Base-by-base conservation (phyloP, 352 stramenopile genomes). In the Phytopythium mirpurense region DNA sequence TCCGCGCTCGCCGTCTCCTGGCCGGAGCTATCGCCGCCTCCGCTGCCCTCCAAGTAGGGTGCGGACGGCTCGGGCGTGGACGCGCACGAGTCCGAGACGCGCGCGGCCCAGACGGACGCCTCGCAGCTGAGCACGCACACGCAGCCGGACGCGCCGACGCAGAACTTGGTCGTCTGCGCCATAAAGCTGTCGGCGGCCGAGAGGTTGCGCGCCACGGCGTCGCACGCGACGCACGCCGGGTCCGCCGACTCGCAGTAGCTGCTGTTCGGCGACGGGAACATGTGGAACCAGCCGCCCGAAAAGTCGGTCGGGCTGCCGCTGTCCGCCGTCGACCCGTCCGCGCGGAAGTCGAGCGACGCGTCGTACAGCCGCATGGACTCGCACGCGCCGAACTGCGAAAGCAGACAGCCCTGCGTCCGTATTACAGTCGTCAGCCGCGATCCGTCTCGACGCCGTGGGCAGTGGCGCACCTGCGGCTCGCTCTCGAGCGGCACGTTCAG, bases 51-150 rank as follows among this genome's bases (percentile, higher is more conserved):
- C 35, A n/a, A 26, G 34, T 29, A 48, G 23, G 26, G 9, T 1
- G 23, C 15, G 9, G 54, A 50, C 18, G 54, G 60, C 9, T 61
- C 58, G 43, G 43, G 8, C 29, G 46, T 31, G n/a, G 46, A 14
- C 18, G 60, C 55, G 54, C 65, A 74, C 23, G 59, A 34, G 23
- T 44, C 53, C 19, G 55, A 27, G 5, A 47, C 60, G 35, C 59
- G 58, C 15, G 60, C 38, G 31, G 52, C 23, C 55, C 59, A 74
- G 27, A 70, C 62, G 12, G 60, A 56, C 32, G 63, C 51, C 27
- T 83, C 69, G 35, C 74, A 86, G 29, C 63, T 70, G 34, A 82
- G 16, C 18, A 86, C 66, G 55, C 74, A 86, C 15, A 86, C 72
- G 51, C 74, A 86, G 21, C 58, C 72, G 0, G 55, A 59, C 1